phyloP scores from a whole-genome alignment of 805 yeast genomes.

The Candida tallmaniae region DNA sequence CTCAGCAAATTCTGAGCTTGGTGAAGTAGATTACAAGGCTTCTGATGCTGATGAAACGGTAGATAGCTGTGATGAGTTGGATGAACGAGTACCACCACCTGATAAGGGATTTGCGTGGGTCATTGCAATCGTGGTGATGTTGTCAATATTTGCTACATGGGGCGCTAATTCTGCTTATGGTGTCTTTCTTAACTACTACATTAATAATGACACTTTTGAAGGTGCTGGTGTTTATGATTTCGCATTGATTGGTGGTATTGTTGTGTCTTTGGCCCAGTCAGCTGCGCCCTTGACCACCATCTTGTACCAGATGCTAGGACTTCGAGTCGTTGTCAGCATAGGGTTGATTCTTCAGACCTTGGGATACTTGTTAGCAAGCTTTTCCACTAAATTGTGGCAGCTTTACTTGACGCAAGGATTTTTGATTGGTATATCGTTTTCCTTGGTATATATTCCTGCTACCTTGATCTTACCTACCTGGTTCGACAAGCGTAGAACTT shows the following conservation, averaged over 20 bases:
- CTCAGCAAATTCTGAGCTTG: neutral
- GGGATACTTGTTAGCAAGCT: slow-evolving; percentile 48
- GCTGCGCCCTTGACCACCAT: slow-evolving; percentile 50
- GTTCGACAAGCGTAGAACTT: slow-evolving; percentile 42
- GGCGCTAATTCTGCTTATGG: slow-evolving; percentile 60
- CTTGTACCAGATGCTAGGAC: slow-evolving; percentile 46
- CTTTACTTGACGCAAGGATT: slow-evolving; percentile 50
- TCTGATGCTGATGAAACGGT: neutral
- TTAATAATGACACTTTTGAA: slow-evolving; percentile 30
- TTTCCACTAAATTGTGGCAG: slow-evolving; percentile 47
- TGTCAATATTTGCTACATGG: slow-evolving; percentile 46
- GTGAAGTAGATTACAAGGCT: neutral
- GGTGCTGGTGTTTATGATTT: slow-evolving; percentile 43
- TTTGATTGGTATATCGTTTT: slow-evolving; percentile 45
- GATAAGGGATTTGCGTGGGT: slow-evolving; percentile 57
- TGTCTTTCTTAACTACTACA: slow-evolving; percentile 50
- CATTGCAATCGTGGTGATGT: slow-evolving; percentile 45
- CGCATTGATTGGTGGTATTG: slow-evolving; percentile 49
- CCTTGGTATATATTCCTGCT: slow-evolving; percentile 40
- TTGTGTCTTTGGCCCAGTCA: slow-evolving; percentile 52
- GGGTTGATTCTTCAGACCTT: slow-evolving; percentile 44
- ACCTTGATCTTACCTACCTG: slow-evolving; percentile 44
- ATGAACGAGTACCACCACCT: slow-evolving; percentile 7
- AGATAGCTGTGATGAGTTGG: slow-evolving; percentile 1
- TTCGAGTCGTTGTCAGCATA: slow-evolving; percentile 39